Evolutionary conservation across 306 rosid genomes (phyloP).

Genomic region (Prinsepia uniflora): DNA sequence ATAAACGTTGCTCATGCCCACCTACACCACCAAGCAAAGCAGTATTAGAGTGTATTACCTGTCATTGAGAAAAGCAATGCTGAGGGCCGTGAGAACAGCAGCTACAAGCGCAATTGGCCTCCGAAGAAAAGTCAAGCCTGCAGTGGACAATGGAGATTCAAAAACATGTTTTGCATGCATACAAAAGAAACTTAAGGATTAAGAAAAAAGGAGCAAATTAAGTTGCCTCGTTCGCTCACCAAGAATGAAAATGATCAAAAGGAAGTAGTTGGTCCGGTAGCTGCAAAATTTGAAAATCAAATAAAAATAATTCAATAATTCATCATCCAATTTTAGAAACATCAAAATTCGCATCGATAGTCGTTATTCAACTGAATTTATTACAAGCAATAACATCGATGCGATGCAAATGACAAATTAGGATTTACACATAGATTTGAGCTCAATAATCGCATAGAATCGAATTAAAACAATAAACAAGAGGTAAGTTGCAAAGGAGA

Average conservation of each 20-base stretch:
- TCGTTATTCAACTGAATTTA: neutral
- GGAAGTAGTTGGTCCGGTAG: slow-evolving; percentile 91
- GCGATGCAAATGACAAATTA: neutral
- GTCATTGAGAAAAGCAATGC: slow-evolving; percentile 90
- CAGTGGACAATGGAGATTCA: slow-evolving; percentile 26
- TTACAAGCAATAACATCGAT: neutral
- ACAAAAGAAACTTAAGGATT: neutral
- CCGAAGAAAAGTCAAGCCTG: slow-evolving; percentile 85
- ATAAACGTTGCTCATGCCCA: no score
- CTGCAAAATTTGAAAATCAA: slow-evolving; percentile 29
- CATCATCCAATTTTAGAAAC: neutral
- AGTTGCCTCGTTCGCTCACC: slow-evolving; percentile 47
- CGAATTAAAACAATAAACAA: neutral
- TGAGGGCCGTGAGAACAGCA: slow-evolving; percentile 76
- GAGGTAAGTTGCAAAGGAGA: neutral
- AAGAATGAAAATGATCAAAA: slow-evolving; percentile 71
- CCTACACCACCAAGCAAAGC: neutral
- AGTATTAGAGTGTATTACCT: slow-evolving; percentile 42
- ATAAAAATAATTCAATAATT: neutral
- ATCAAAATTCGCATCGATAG: neutral
- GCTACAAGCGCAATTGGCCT: slow-evolving; percentile 79
- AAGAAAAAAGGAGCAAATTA: neutral
- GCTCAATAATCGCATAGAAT: neutral
- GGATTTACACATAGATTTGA: neutral
- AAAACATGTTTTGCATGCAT: neutral